These are phyloP conservation scores for Ogataea minuta DNA, from an alignment of 805 yeast species.

Conservation along the genomic window DNA sequence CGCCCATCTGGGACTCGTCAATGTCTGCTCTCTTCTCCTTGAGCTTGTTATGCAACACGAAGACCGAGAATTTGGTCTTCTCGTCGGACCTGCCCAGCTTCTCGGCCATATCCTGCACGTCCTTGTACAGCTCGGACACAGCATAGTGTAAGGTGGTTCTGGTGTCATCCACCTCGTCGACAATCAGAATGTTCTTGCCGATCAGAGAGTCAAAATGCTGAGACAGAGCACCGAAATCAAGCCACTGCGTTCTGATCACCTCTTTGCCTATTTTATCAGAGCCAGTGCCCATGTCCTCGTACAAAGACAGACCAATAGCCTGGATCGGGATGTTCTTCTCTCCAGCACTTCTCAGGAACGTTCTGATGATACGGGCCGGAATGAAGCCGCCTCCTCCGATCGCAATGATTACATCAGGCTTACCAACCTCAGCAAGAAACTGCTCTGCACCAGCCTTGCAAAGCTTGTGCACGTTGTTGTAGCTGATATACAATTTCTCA, in stretches of 20 bases:
- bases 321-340: slow-evolving; percentile 68
- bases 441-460: slow-evolving; percentile 53
- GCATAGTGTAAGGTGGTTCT: slow-evolving; percentile 89
- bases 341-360: slow-evolving; percentile 56
- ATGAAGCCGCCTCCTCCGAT: slow-evolving; percentile 76
- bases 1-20: slow-evolving; percentile 58
- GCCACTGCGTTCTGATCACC: slow-evolving; percentile 87
- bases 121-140: slow-evolving; percentile 68
- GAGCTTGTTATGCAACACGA: slow-evolving; percentile 80
- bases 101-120: slow-evolving; percentile 58
- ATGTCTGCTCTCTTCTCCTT: slow-evolving; percentile 78
- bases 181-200: slow-evolving; percentile 78
- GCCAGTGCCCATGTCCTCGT: slow-evolving; percentile 53
- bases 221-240: slow-evolving; percentile 71
- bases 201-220: slow-evolving; percentile 72
- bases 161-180: slow-evolving; percentile 90
- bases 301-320: slow-evolving; percentile 64
- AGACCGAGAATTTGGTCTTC: slow-evolving; percentile 66
- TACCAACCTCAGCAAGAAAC: slow-evolving; percentile 31
- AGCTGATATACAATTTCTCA: slow-evolving; percentile 62
- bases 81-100: slow-evolving; percentile 58
- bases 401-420: slow-evolving; percentile 57
- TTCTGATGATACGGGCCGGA: slow-evolving; percentile 65
- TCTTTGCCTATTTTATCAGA: slow-evolving; percentile 64
- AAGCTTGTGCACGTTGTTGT: slow-evolving; percentile 78